phyloP scores from a whole-genome alignment of 495 filamentous ascomycete genomes.

The Trichoderma parareesei region DNA sequence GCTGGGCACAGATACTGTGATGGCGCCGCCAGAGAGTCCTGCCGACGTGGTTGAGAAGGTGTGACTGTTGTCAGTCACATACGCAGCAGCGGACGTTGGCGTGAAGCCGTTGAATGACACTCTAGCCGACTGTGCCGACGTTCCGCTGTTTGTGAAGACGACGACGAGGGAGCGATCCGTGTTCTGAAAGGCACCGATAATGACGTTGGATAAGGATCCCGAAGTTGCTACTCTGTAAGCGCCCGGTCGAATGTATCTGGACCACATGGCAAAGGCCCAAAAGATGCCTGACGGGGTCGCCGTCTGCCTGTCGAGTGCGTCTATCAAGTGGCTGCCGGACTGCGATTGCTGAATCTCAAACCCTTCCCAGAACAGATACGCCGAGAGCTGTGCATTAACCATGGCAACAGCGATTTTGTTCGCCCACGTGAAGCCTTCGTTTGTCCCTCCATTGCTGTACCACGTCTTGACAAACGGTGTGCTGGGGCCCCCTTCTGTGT shows the following conservation, averaged over 20 bases:
- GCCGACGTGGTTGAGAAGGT: neutral
- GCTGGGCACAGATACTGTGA: neutral
- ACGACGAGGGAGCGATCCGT: slow-evolving; percentile 36
- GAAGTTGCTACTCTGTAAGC: slow-evolving; percentile 32
- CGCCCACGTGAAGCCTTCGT: slow-evolving; percentile 48
- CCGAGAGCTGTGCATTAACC: slow-evolving; percentile 36
- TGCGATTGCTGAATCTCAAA: slow-evolving; percentile 25
- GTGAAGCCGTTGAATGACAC: slow-evolving; percentile 23
- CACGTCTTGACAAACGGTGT: slow-evolving; percentile 32
- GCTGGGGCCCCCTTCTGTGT: slow-evolving; percentile 20
- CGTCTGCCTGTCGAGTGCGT: slow-evolving; percentile 21
- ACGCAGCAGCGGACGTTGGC: slow-evolving; percentile 20
- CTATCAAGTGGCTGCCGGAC: slow-evolving; percentile 28
- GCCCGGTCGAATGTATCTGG: slow-evolving; percentile 42
- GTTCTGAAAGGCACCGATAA: slow-evolving; percentile 43
- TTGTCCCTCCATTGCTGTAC: slow-evolving; percentile 34
- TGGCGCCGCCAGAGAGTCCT: neutral
- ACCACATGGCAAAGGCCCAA: slow-evolving; percentile 48
- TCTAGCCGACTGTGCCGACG: slow-evolving; percentile 16
- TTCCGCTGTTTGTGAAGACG: slow-evolving; percentile 38
- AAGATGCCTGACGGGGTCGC: slow-evolving; percentile 35
- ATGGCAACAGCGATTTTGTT: slow-evolving; percentile 40
- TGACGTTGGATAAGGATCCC: slow-evolving; percentile 25
- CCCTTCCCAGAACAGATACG: slow-evolving; percentile 47
- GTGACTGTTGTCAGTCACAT: slow-evolving; percentile 22